Evolutionary conservation across 2,329 filamentous ascomycete species (phyloP).

Genomic region (Chaetothyriales sp.): DNA sequence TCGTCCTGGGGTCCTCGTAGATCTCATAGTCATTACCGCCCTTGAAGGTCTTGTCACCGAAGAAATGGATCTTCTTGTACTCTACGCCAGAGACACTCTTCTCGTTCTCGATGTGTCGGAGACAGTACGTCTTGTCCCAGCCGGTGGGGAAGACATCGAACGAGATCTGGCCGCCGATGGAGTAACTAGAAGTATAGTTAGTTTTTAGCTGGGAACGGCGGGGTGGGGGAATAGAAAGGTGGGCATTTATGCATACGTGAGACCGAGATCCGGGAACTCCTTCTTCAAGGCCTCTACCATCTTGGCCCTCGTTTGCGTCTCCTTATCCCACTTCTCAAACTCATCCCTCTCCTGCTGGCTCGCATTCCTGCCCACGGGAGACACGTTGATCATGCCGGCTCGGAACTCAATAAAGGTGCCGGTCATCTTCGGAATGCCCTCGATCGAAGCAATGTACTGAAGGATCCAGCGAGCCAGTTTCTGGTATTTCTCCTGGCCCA

Average conservation of each 20-base stretch:
- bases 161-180: slow-evolving; percentile 92
- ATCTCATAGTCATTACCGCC: slow-evolving; percentile 97
- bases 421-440: slow-evolving; percentile 46
- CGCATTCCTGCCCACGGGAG: slow-evolving; percentile 64
- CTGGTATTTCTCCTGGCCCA: slow-evolving; percentile 69
- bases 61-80: slow-evolving; percentile 90
- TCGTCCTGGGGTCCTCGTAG: slow-evolving; percentile 64
- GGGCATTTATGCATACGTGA: slow-evolving; percentile 62
- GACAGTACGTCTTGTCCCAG: slow-evolving; percentile 98
- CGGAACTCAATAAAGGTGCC: slow-evolving; percentile 56
- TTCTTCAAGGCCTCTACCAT: slow-evolving; percentile 67
- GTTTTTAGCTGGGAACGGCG: slow-evolving; percentile 1
- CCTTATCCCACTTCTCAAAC: slow-evolving; percentile 68
- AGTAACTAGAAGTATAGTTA: slow-evolving; percentile 51
- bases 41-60: slow-evolving; percentile 84
- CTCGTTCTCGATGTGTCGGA: slow-evolving; percentile 74
- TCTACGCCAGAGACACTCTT: slow-evolving; percentile 48
- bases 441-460: slow-evolving; percentile 47
- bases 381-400: slow-evolving; percentile 53
- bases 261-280: slow-evolving; percentile 66
- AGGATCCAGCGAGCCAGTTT: slow-evolving; percentile 45
- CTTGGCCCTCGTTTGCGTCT: slow-evolving; percentile 59
- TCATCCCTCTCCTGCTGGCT: slow-evolving; percentile 64
- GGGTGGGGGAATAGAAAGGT: not conserved
- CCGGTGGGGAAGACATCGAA: slow-evolving; percentile 95